These are phyloP conservation scores for Puccinia novopanici DNA, from an alignment of 1,284 basidiomycete species.

Conservation along the genomic window DNA sequence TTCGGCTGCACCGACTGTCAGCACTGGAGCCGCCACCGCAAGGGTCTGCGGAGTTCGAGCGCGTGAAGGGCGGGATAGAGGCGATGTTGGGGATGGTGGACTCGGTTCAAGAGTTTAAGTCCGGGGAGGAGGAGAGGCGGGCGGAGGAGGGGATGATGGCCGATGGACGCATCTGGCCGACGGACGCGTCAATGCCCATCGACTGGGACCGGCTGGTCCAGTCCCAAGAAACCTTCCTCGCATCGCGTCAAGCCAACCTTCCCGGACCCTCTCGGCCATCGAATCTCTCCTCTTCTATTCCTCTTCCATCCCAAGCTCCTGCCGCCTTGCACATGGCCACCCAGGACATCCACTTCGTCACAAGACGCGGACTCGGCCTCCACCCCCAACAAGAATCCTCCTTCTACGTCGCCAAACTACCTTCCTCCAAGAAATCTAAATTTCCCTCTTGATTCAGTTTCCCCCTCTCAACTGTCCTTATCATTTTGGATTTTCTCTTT, in stretches of 20 bases:
- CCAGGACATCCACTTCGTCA: background rate
- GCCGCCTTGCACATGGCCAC: too few relatives aligned
- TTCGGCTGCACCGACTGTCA: slow-evolving; percentile 10
- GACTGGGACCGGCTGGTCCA: slow-evolving; percentile 17
- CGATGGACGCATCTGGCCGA: slow-evolving; percentile 22
- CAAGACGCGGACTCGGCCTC: background rate
- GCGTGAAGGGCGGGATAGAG: background rate
- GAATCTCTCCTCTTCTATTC: too few relatives aligned
- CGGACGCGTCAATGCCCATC: background rate
- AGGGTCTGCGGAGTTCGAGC: background rate
- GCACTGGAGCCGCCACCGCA: slow-evolving; percentile 6
- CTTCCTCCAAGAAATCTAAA: too few relatives aligned
- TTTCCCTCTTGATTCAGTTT: too few relatives aligned
- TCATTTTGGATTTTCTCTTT: too few relatives aligned
- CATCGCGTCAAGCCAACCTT: background rate
- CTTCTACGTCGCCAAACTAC: too few relatives aligned
- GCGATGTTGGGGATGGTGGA: slow-evolving; percentile 23
- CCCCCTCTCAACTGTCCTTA: too few relatives aligned
- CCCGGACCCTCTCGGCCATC: too few relatives aligned
- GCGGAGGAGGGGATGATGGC: background rate
- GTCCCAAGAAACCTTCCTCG: slow-evolving; percentile 1
- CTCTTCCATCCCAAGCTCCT: too few relatives aligned
- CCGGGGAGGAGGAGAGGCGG: too few relatives aligned
- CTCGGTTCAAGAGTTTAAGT: slow-evolving; percentile 7
- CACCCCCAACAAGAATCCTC: background rate